Conservation (phyloP, 805 yeast genomes). For the Wilhelminamyces savonicus region DNA sequence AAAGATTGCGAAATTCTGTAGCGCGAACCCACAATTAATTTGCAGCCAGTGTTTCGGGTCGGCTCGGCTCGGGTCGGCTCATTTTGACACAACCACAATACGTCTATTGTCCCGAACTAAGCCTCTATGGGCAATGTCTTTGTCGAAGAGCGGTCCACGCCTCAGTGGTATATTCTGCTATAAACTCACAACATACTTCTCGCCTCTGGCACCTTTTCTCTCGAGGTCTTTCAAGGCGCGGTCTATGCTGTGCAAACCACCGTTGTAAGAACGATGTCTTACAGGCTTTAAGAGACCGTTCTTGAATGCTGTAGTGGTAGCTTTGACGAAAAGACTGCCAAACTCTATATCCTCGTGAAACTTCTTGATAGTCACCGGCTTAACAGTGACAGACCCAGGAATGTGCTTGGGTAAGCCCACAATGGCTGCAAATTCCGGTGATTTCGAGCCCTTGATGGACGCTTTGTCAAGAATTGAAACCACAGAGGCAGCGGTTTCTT, state of each 20-base stretch:
- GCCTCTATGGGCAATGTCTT: too few species aligned
- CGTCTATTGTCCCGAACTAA: too few species aligned
- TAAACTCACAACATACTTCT: conserved; percentile 30
- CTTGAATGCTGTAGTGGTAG: conserved; percentile 25
- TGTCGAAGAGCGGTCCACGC: conserved; percentile 1
- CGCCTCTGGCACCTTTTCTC: conserved; percentile 35
- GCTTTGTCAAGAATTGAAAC: conserved; percentile 17
- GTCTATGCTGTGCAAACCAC: conserved; percentile 27
- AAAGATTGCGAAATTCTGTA: too few species aligned
- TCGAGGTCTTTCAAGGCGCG: conserved; percentile 34
- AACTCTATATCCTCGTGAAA: conserved; percentile 38
- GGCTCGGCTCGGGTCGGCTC: too few species aligned
- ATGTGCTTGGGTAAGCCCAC: conserved; percentile 26
- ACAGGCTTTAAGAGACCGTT: conserved; percentile 24
- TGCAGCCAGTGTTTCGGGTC: too few species aligned
- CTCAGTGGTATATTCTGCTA: conserved; percentile 1
- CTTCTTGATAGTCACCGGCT: conserved; percentile 30
- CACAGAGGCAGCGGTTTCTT: conserved; percentile 28
- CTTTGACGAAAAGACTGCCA: conserved; percentile 27
- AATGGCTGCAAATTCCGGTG: conserved; percentile 29
- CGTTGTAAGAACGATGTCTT: conserved; percentile 23
- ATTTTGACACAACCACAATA: too few species aligned
- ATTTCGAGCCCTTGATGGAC: conserved; percentile 5
- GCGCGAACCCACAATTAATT: too few species aligned
- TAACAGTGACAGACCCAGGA: conserved; percentile 16